Evolutionary conservation across 163 green algal genomes (phyloP), one percentile per base, ranked within the genome.

Genomic region (Coccomyxa subellipsoidea): DNA sequence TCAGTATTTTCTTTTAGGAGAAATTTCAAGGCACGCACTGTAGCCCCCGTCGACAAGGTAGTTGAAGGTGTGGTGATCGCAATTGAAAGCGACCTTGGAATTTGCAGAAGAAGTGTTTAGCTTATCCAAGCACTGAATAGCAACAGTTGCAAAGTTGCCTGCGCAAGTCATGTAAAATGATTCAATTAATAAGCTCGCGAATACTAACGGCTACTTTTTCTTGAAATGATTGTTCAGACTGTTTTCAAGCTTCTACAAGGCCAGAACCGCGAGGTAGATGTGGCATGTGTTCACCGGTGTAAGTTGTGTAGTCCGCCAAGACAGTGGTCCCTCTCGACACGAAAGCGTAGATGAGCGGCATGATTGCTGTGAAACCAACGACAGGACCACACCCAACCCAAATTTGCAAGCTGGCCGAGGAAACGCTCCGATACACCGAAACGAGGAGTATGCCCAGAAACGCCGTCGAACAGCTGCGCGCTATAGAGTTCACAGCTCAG

Each of bases 41-140:
- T 95, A 97, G 31, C 92, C 94, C 29, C 95, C 92, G 23, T 94
- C 82, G 0, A 95, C 89, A 31, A 97, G 85, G 85, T 97, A 99
- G 83, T 99, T 99, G 91, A 99, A 98, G 3, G 94, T 97, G 83
- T 99, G 95, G 21, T 89, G 38, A 86, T 98, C 95, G 71, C 92
- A 97, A 21, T 90, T 94, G 84, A 97, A 96, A 0, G 95, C 98
- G 72, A 98, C 96, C 78, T 95, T 96, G 79, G 66, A 73, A n/a
- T 32, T 73, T 18, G 6, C 4, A 36, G 66, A 73, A 34, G n/a
- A 36, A 73, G 66, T 35, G 7, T 7, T 36, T 36, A 93, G 81
- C 76, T 95, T 94, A 69, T 95, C 88, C 32, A 97, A 81, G 80
- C 92, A 96, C 82, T 98, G 90, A 21, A 96, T 85, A 0, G 93